Evolutionary conservation across 345 rosid genomes (phyloP).

Genomic region (Stellera chamaejasme): DNA sequence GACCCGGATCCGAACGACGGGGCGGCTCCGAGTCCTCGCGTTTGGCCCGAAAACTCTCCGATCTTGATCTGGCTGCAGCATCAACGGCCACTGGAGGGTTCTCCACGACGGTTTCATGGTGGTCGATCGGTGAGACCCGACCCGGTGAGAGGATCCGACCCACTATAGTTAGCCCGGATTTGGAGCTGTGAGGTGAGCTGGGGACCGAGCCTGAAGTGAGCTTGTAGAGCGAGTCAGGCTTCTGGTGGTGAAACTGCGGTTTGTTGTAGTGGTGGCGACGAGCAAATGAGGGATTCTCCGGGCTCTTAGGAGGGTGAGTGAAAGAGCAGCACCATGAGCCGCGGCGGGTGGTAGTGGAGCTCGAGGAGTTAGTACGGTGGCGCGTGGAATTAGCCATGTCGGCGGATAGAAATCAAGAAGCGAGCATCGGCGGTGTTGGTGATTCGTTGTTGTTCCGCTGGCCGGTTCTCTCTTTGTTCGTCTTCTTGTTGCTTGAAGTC

Average conservation of each 20-base stretch:
- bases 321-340: conserved; percentile 86
- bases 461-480: too few relatives aligned
- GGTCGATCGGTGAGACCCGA: conserved; percentile 88
- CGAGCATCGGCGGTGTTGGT: too few relatives aligned
- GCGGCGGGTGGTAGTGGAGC: conserved; percentile 22
- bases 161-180: conserved; percentile 51
- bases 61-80: conserved; percentile 21
- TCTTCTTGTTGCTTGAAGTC: too few relatives aligned
- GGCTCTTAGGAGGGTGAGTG: conserved; percentile 65
- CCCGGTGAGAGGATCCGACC: conserved; percentile 91
- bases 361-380: too few relatives aligned
- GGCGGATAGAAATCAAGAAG: too few relatives aligned
- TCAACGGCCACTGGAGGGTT: conserved; percentile 15
- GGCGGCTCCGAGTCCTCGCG: conserved; percentile 15
- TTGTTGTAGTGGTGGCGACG: conserved; percentile 26
- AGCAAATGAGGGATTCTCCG: conserved; percentile 40
- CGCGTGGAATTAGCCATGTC: too few relatives aligned
- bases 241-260: conserved; percentile 18
- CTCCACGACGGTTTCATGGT: conserved; percentile 20
- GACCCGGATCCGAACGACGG: conserved; percentile 13
- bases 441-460: too few relatives aligned
- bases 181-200: conserved; percentile 63
- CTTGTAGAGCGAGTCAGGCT: conserved; percentile 31
- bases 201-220: conserved; percentile 38
- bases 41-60: conserved; percentile 32